Evolutionary conservation across 1,284 basidiomycete genomes (phyloP).

Genomic region (Ustilago sp.): DNA sequence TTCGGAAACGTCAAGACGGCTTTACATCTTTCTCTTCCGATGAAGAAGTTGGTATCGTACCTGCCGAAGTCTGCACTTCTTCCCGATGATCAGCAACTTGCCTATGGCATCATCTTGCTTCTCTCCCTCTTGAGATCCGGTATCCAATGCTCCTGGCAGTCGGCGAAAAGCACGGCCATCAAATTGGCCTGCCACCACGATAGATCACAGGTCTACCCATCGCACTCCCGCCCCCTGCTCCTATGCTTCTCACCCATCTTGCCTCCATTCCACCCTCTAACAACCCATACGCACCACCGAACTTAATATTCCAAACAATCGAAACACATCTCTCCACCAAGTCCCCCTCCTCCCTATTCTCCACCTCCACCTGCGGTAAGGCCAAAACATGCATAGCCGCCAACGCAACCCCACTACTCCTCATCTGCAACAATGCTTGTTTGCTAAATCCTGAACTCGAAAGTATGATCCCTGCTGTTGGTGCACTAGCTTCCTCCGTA

Average conservation of each 20-base stretch:
- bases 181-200: conserved; percentile 20
- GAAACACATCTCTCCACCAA: conserved; percentile 30
- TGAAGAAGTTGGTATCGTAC: not conserved
- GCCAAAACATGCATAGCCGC: conserved; percentile 48
- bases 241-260: conserved; percentile 24
- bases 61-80: not conserved
- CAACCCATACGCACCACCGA: conserved; percentile 27
- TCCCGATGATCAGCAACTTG: not conserved
- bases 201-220: conserved; percentile 33
- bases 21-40: not conserved
- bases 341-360: not conserved
- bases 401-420: conserved; percentile 47
- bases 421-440: conserved; percentile 49
- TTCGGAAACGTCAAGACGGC: not conserved
- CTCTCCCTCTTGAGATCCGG: no score
- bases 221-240: not conserved
- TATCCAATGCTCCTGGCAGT: not conserved
- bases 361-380: not conserved
- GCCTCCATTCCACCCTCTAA: conserved; percentile 36
- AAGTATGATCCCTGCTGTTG: conserved; percentile 24
- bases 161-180: not conserved
- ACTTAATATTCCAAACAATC: conserved; percentile 45
- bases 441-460: conserved; percentile 53
- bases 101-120: no score
- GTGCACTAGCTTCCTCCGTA: not conserved